Conservation (phyloP, 352 stramenopile species). For the Hyaloperonospora brassicae region DNA sequence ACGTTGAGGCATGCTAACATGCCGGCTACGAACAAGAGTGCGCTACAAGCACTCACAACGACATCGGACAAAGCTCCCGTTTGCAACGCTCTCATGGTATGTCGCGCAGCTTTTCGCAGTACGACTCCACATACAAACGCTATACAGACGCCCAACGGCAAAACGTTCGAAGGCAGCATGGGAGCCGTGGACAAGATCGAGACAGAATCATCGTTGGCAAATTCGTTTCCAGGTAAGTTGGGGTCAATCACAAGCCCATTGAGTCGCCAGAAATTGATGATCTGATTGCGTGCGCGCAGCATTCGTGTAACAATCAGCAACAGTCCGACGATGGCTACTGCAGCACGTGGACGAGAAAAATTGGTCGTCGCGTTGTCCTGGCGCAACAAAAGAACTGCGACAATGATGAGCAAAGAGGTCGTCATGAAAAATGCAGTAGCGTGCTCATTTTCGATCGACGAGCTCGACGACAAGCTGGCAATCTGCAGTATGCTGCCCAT, state of each 20-base stretch:
- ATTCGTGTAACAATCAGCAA: constrained; percentile 46
- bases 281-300: constrained; percentile 69
- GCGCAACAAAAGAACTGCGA: constrained; percentile 15
- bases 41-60: constrained; percentile 10
- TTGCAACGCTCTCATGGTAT: background rate
- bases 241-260: constrained; percentile 49
- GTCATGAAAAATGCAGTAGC: constrained; percentile 72
- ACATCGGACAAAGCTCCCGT: constrained; percentile 7
- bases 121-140: constrained; percentile 34
- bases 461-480: constrained; percentile 64
- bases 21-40: constrained; percentile 19
- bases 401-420: constrained; percentile 35
- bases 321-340: constrained; percentile 18
- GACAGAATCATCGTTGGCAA: constrained; percentile 67
- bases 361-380: constrained; percentile 3
- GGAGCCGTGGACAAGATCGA: constrained; percentile 72
- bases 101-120: constrained; percentile 18
- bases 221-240: constrained; percentile 50
- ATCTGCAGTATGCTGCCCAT: constrained; percentile 37
- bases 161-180: constrained; percentile 22
- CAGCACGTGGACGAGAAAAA: background rate
- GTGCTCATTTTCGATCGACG: constrained; percentile 87
- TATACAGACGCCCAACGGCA: constrained; percentile 26
- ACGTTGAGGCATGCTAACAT: constrained; percentile 22
- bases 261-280: constrained; percentile 84